Evolutionary conservation across 1,284 basidiomycete species (phyloP), one percentile per base, ranked within the genome.

Genomic region (Inonotus hispidus): DNA sequence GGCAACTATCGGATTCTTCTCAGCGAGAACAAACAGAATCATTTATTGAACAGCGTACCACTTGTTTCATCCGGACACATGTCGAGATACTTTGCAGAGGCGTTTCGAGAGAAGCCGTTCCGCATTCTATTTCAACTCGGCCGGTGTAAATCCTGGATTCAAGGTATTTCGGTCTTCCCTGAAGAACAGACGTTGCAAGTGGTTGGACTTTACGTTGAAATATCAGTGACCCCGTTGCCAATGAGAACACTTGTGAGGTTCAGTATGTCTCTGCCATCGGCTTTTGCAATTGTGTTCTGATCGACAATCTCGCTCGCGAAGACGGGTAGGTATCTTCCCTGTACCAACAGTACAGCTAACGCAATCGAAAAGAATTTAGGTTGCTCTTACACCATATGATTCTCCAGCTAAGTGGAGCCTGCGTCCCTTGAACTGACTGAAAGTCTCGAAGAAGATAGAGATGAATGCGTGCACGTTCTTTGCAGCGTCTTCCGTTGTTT

Each of bases 281-380:
- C 72, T 43, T 75, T 72, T 2, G 84, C 80, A 19, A 81, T 67
- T 58, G 77, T 71, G 71, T 93, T 93, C 63, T 87, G 82, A 71
- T 93, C 90, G 49, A 84, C 80, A 39, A 94, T 86, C 63, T 91
- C 85, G 54, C 85, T 83, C 0, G 90, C 91, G 64, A 93, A 93
- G 5, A 92, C 80, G 1, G 90, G 92, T 1, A 93, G 76, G 71
- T 93, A 93, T 43, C 88, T 83, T 0, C 92, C 90, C 82, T 86
- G 29, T 27, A 21, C 13, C 58, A 57, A 0, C 2, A 13, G n/a
- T 39, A 13, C 11, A 39, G 38, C 38, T 39, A 13, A 39, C 13
- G 11, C 5, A 11, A 13, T 6, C 38, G n/a, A 1, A 8, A 13
- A 11, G 3, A n/a, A n/a, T n/a, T n/a, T n/a, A 8, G 32, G n/a